Conservation (phyloP, 2,329 filamentous ascomycete genomes). For the Didymella glomerata region DNA sequence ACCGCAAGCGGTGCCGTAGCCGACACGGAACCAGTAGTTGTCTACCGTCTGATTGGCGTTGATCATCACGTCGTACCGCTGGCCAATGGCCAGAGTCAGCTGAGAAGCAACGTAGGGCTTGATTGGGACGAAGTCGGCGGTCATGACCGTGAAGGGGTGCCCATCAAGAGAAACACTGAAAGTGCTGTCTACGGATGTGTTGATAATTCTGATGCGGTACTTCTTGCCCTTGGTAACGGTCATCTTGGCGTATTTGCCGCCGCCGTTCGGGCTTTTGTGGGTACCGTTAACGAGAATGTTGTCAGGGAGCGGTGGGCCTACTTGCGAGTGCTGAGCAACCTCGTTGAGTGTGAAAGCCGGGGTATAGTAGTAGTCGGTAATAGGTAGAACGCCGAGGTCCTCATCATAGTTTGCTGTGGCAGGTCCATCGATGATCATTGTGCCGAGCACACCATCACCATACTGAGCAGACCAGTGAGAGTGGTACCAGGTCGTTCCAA, state of each 20-base stretch:
- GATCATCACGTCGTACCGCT: conserved; percentile 59
- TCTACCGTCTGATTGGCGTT: conserved; percentile 54
- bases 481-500: conserved; percentile 57
- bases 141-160: conserved; percentile 55
- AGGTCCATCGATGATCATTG: conserved; percentile 54
- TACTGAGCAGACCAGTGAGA: conserved; percentile 56
- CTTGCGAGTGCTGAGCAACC: conserved; percentile 43
- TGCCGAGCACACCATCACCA: conserved; percentile 54
- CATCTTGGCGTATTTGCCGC: conserved; percentile 47
- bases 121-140: conserved; percentile 55
- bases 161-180: conserved; percentile 50
- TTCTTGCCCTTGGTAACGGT: conserved; percentile 55
- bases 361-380: conserved; percentile 70
- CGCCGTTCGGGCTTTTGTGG: conserved; percentile 57
- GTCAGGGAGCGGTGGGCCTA: conserved; percentile 54
- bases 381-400: conserved; percentile 67
- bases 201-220: conserved; percentile 68
- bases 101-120: conserved; percentile 49
- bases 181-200: conserved; percentile 53
- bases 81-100: conserved; percentile 48
- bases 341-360: conserved; percentile 44
- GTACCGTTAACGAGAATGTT: conserved; percentile 64
- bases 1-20: conserved; percentile 45
- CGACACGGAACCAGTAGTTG: conserved; percentile 59
- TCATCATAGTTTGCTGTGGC: conserved; percentile 61